Percentiles rank a stretch among this genome's conserved stretches.
Conservation (phyloP, 202 grass and related monocot species). For the Elaeis oleifera region DNA sequence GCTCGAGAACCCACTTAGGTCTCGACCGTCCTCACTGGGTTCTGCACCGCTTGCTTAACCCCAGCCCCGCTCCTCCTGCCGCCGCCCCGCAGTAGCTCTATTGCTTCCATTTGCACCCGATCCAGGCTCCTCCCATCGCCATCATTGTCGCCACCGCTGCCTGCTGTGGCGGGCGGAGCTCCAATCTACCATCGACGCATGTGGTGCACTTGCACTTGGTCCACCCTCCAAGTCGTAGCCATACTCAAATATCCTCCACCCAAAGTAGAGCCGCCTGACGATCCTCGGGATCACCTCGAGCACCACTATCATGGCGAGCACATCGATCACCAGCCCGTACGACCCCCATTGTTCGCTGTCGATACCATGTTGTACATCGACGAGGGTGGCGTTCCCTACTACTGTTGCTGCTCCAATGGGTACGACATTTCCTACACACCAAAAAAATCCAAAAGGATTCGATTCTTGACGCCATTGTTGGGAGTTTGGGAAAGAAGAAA, state of each 20-base stretch:
- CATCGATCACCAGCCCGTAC: conserved; percentile 66
- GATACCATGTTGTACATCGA: conserved; percentile 13
- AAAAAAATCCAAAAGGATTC: no score
- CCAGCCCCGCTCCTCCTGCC: background rate
- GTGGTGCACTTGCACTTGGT: conserved; percentile 16
- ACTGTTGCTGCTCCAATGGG: background rate
- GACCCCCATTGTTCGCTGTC: conserved; percentile 24
- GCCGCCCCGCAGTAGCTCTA: background rate
- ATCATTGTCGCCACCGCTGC: no score
- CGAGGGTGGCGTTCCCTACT: conserved; percentile 26
- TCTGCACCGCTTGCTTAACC: background rate
- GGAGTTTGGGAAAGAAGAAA: no score
- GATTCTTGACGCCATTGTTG: no score
- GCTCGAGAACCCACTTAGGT: no score
- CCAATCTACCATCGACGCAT: conserved; percentile 17
- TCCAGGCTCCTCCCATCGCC: no score
- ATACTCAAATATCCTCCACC: conserved; percentile 38
- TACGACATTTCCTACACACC: no score
- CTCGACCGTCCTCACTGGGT: no score
- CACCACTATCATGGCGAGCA: conserved; percentile 55
- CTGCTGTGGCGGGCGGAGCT: background rate
- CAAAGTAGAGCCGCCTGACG: conserved; percentile 65
- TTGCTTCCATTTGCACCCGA: background rate
- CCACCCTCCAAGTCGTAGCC: conserved; percentile 38
- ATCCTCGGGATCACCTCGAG: conserved; percentile 53